Evolutionary conservation across 495 filamentous ascomycete genomes (phyloP), one percentile per base, ranked within the genome.

Genomic region (Daldinia bambusicola): DNA sequence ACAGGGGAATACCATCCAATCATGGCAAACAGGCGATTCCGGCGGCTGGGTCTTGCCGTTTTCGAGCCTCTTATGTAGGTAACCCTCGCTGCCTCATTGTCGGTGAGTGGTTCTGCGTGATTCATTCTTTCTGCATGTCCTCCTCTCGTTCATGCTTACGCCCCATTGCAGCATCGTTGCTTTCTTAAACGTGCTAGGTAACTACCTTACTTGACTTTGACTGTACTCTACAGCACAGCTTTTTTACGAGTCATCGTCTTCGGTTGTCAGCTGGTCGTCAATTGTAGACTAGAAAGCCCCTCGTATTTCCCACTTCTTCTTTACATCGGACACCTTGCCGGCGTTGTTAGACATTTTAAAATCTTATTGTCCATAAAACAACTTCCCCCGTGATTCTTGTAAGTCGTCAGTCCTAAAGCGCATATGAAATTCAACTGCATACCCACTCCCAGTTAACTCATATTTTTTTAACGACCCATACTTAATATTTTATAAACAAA

Each of bases 331-430:
- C 41, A 63, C 51, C 62, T 69, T 51, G 48, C 56, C 53, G 61
- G 70, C 26, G 70, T 72, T 66, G 70, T 72, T 66, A 37, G 70
- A 61, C 51, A 56, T 72, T 72, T 58, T 65, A 55, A 22, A 55
- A 14, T 51, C 60, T 43, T 66, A 18, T 20, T 48, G 34, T 32
- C 60, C 40, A 34, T 51, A 48, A n/a, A 26, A 26, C 26, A 53
- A 50, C 31, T 26, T 61, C 45, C 36, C 16, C 26, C 26, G 26
- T 26, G 14, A 30, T 67, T 56, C 22, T 34, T 40, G 31, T 58
- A 31, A 38, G 9, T 64, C 45, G 61, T 72, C 59, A 72, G 70
- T 63, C 7, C 8, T 30, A n/a, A 30, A 51, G 31, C 18, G 26
- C 37, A 12, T 51, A 63, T 34, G 31, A 4, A 36, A 16, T 56